Evolutionary conservation across 176 grass and related monocot species (phyloP).

Genomic region (Eragrostis curvula): DNA sequence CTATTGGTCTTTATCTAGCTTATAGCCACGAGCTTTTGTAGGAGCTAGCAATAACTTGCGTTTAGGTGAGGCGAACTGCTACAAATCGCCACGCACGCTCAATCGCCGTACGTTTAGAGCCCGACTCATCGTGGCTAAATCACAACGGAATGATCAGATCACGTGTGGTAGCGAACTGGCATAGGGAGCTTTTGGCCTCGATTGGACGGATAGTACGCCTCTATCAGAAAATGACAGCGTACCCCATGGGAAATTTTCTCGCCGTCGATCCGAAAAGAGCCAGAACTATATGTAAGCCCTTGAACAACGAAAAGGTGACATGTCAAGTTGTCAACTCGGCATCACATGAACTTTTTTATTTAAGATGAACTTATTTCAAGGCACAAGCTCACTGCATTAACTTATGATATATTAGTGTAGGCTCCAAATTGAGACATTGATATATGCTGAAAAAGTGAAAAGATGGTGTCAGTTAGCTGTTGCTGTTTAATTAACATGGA

Average conservation of each 20-base stretch:
- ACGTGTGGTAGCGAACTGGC: background rate
- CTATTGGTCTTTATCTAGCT: background rate
- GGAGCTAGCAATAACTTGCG: background rate
- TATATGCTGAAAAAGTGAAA: too few relatives aligned
- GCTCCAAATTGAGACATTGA: too few relatives aligned
- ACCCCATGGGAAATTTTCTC: background rate
- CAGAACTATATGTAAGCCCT: background rate
- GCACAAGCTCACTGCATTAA: background rate
- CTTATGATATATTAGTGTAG: background rate
- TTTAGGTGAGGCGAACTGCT: conserved; percentile 20
- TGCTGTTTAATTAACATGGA: too few relatives aligned
- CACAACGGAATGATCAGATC: background rate
- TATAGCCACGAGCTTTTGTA: background rate
- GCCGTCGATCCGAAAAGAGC: background rate
- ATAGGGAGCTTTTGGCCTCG: background rate
- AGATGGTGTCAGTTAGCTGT: too few relatives aligned
- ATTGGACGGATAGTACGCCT: background rate
- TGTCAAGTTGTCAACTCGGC: background rate
- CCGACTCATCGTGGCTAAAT: background rate
- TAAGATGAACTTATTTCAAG: too few relatives aligned
- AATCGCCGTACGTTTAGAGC: background rate
- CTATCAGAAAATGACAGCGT: conserved; percentile 43
- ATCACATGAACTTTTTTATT: background rate
- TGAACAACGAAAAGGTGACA: background rate
- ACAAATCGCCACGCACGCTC: background rate